phyloP scores from a whole-genome alignment of 1,284 basidiomycete species.

The Coriolopsis trogii region DNA sequence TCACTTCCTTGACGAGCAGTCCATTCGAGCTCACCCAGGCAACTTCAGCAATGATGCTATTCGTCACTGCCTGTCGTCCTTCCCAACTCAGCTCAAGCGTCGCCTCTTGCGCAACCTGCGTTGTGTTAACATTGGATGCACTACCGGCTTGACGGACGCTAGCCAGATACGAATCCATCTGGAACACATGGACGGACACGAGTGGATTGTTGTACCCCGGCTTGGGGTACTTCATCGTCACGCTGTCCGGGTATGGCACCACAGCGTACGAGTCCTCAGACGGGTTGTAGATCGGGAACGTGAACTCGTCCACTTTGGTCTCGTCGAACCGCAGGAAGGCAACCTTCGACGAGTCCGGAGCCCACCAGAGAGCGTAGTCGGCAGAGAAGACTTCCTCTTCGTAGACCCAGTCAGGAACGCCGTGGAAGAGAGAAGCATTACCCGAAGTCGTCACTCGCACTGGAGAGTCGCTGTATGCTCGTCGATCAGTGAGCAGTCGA shows the following conservation, averaged over 20 bases:
- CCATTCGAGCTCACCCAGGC: slow-evolving; percentile 81
- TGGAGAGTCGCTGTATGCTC: slow-evolving; percentile 45
- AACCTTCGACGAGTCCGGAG: slow-evolving; percentile 78
- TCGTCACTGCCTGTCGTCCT: slow-evolving; percentile 54
- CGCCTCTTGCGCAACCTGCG: slow-evolving; percentile 43
- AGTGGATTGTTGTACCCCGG: slow-evolving; percentile 92
- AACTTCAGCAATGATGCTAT: slow-evolving; percentile 83
- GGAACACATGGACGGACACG: slow-evolving; percentile 85
- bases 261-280: slow-evolving; percentile 67
- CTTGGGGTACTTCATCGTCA: slow-evolving; percentile 89
- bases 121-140: slow-evolving; percentile 24
- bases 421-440: slow-evolving; percentile 86
- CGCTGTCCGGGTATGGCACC: slow-evolving; percentile 77
- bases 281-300: slow-evolving; percentile 91
- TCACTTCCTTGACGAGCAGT: slow-evolving; percentile 88
- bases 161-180: slow-evolving; percentile 54
- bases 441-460: slow-evolving; percentile 86
- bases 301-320: slow-evolving; percentile 83
- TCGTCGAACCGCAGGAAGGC: slow-evolving; percentile 92
- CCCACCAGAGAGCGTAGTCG: slow-evolving; percentile 90
- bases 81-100: slow-evolving; percentile 70
- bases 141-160: slow-evolving; percentile 29
- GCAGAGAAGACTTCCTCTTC: slow-evolving; percentile 88
- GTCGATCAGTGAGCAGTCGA: no score
- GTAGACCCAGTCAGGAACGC: slow-evolving; percentile 96